Evolutionary conservation across 192 early-diverging fungal genomes (phyloP), one percentile per base, ranked within the genome.

Genomic region (Podila clonocystis): DNA sequence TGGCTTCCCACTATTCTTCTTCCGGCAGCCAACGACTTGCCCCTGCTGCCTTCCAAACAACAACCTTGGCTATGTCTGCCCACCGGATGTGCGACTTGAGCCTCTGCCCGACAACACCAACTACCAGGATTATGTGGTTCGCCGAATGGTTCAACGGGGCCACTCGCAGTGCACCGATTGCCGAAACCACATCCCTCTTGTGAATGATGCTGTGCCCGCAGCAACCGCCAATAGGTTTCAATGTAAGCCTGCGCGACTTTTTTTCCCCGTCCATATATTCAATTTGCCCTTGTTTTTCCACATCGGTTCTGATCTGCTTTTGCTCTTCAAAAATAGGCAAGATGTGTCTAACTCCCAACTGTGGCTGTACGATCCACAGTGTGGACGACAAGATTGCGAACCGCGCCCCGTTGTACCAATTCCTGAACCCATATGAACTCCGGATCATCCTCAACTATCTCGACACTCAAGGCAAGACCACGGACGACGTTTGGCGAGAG

Each of bases 31-130:
- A 1, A 30, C 31, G 13, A 65, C 31, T 12, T 83, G 82, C n/a
- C 82, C 73, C 11, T 83, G 73, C 33, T 83, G 82, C 34, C 45
- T 63, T 29, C 58, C 65, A 11, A 63, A 58, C 45, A 83, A 83
- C 74, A 63, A 36, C 20, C 19, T 67, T 28, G 82, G 82, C 20
- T 75, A 72, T 30, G 31, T 52, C 3, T 83, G 82, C 28, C 62
- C 82, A 0, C 57, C 30, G 45, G 70, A 24, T 0, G 52, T 80
- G 3, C 70, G 77, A 19, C 34, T 80, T 34, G 50, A 9, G 2
- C 62, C 65, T 20, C 62, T 80, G n/a, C 41, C 66, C 9, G 38
- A 34, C 4, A 48, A 72, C 20, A 60, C 71, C 9, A 69, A 65
- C 12, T 57, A 19, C 34, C 26, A 6, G 1, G 67, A 73, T 1